Evolutionary conservation across 2,329 filamentous ascomycete species (phyloP).

Genomic region (Coniochaeta sp.): DNA sequence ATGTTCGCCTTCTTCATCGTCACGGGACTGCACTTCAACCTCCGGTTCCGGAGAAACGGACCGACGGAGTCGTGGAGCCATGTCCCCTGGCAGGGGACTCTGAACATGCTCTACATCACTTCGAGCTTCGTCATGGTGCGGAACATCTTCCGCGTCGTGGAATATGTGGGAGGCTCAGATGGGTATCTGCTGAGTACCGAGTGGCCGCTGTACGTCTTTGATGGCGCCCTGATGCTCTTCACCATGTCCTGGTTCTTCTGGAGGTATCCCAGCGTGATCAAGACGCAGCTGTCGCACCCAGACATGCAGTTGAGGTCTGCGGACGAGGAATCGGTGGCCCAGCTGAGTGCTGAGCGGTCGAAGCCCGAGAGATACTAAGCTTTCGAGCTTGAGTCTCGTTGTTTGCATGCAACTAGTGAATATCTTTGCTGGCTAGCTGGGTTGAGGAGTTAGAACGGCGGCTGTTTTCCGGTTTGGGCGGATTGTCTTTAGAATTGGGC

Average conservation of each 20-base stretch:
- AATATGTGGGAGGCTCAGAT: slow-evolving; percentile 24
- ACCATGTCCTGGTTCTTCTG: slow-evolving; percentile 10
- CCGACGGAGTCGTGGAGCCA: slow-evolving; percentile 4
- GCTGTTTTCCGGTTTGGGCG: too few species aligned
- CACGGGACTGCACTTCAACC: slow-evolving; percentile 40
- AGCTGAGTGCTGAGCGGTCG: not conserved
- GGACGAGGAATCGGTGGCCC: not conserved
- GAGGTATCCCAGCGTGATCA: slow-evolving; percentile 5
- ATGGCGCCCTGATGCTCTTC: slow-evolving; percentile 18
- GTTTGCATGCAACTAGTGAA: too few species aligned
- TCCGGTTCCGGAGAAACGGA: slow-evolving; percentile 15
- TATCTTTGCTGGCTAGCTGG: too few species aligned
- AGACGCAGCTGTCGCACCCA: not conserved
- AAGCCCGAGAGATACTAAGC: not conserved
- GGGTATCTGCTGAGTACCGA: slow-evolving; percentile 21
- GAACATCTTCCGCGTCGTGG: slow-evolving; percentile 27
- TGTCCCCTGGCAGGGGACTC: slow-evolving; percentile 18
- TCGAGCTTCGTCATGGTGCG: slow-evolving; percentile 26
- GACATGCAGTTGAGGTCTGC: not conserved
- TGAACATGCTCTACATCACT: slow-evolving; percentile 13
- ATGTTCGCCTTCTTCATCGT: slow-evolving; percentile 49
- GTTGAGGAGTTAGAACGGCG: too few species aligned
- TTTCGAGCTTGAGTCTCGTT: not conserved
- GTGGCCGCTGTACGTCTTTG: slow-evolving; percentile 22
- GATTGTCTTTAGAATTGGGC: too few species aligned